These are phyloP conservation scores for Tuber indicum DNA, from an alignment of 495 filamentous ascomycete genomes.

Conservation along the genomic window DNA sequence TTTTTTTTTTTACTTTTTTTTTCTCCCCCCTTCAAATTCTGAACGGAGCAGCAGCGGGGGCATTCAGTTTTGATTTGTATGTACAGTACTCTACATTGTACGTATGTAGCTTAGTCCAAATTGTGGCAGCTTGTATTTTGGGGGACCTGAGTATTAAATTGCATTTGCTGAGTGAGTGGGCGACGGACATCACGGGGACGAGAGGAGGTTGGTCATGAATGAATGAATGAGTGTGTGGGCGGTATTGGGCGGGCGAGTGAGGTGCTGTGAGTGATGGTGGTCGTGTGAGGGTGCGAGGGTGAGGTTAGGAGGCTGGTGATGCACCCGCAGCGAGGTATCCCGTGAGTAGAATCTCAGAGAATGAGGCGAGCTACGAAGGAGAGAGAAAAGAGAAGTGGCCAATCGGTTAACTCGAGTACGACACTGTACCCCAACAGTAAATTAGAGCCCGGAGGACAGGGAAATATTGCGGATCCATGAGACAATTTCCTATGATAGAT, in stretches of 20 bases:
- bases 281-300: neutral
- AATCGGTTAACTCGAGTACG: too few species aligned
- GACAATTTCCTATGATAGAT: too few species aligned
- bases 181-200: neutral
- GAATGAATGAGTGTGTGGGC: neutral
- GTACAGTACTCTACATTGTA: neutral
- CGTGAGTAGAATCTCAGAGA: too few species aligned
- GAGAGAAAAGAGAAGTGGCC: too few species aligned
- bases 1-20: neutral
- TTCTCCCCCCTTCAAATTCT: neutral
- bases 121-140: neutral
- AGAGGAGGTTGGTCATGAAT: neutral
- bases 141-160: neutral
- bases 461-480: too few species aligned
- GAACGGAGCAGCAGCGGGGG: neutral
- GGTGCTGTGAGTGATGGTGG: neutral
- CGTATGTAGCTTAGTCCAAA: neutral
- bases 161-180: neutral
- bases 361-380: too few species aligned
- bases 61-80: neutral
- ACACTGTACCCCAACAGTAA: too few species aligned
- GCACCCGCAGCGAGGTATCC: too few species aligned
- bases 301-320: neutral
- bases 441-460: too few species aligned
- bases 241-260: neutral